Evolutionary conservation across 768 basidiomycete species (phyloP).

Genomic region (Russula emetica): DNA sequence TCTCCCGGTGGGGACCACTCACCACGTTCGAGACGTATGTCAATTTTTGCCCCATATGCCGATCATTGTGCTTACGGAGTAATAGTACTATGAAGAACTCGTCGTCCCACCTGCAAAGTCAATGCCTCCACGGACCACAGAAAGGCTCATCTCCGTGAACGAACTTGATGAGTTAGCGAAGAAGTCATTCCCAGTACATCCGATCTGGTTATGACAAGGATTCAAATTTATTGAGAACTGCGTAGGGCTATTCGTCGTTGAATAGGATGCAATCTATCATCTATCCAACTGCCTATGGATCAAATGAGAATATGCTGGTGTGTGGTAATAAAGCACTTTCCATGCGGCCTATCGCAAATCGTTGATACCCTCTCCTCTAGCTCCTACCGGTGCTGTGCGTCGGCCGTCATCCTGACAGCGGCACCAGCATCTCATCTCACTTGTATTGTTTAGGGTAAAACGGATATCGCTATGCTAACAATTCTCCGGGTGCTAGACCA

Average conservation of each 20-base stretch:
- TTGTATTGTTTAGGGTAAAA: slow-evolving; percentile 74
- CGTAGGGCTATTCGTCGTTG: slow-evolving; percentile 75
- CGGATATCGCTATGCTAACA: slow-evolving; percentile 92
- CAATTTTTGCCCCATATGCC: neutral
- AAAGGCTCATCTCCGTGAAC: slow-evolving; percentile 63
- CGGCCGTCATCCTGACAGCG: neutral
- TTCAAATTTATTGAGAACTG: slow-evolving; percentile 12
- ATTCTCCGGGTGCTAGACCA: slow-evolving; percentile 86
- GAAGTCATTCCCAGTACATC: slow-evolving; percentile 78
- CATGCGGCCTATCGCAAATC: neutral
- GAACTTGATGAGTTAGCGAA: slow-evolving; percentile 73
- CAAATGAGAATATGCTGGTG: slow-evolving; percentile 94
- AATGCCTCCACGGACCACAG: slow-evolving; percentile 66
- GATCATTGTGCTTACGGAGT: neutral
- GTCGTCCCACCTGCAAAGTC: slow-evolving; percentile 78
- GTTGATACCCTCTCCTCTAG: slow-evolving; percentile 38
- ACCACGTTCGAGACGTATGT: slow-evolving; percentile 61
- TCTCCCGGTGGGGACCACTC: slow-evolving; percentile 77
- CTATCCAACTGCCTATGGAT: slow-evolving; percentile 87
- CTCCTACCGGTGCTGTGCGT: slow-evolving; percentile 95
- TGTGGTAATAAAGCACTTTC: slow-evolving; percentile 52
- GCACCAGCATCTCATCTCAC: slow-evolving; percentile 6
- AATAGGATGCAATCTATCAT: slow-evolving; percentile 97
- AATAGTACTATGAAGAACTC: slow-evolving; percentile 69
- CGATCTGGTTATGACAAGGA: neutral